Base-by-base conservation (phyloP, 2,329 filamentous ascomycete species). In the Stagonosporopsis vannaccii region DNA sequence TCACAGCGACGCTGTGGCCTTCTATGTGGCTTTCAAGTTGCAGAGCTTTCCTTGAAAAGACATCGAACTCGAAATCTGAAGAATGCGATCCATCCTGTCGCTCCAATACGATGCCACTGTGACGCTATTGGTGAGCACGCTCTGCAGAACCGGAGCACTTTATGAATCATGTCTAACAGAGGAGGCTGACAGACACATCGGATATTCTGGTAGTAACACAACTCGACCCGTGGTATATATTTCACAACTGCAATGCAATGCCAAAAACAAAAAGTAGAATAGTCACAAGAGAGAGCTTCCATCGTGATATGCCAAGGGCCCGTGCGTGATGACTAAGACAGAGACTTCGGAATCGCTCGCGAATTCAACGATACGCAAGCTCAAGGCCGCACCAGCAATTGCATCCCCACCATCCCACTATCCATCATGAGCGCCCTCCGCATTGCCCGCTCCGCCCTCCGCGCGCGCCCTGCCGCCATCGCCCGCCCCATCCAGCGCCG, bases 341-440 rank as follows among this genome's bases (percentile, higher is more conserved):
- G 59, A 70, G 67, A 71, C 66, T 65, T 71, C 67, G 59, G 65
- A 63, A 45, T 49, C n/a, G 56, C 48, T 66, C 65, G 56, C 60
- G 64, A 59, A 63, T 66, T 64, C 63, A 55, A 63, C 63, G 58
- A 58, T 60, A 60, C 48, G 62, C 53, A 64, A 69, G 65, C 64
- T 67, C 61, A 58, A 63, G 64, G 67, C 61, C 65, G 62, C 59
- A 56, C 68, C 66, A 72, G 71, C 72, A 62, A 75, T 75, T 75
- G 73, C 70, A 75, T 75, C 71, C 61, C 62, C 69, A 59, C 67
- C 68, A 72, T 66, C 60, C 66, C 65, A 62, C 60, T 54, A 67
- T 71, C 61, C 75, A 75, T 75, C 82, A 98, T 98, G 94, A 97
- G 92, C 87, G 90, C 92, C 80, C 83, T 97, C 82, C 92, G 93